Base-by-base conservation (phyloP, 345 rosid species). In the Eucalyptus tenuipes region DNA sequence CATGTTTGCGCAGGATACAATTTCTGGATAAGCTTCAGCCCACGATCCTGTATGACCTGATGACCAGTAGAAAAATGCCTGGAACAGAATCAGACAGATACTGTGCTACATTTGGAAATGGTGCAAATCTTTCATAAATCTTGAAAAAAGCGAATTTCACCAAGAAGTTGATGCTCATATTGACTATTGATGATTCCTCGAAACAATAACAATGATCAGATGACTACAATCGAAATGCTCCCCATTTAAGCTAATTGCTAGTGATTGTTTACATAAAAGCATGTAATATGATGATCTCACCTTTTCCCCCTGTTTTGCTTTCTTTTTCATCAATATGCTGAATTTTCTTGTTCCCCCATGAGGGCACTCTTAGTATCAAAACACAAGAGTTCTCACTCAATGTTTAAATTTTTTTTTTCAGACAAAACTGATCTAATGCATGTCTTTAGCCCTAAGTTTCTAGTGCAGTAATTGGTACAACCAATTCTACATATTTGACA, bases 11-110 rank as follows among this genome's bases (percentile, higher is more conserved):
- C 98, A 96, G 66, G 97, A 88, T 85, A 96, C 94, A 20, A 96
- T 94, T 27, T 97, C 98, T 5, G 98, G 98, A 85, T 95, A 94
- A 13, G 99, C 97, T 90, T 88, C 93, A 84, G 96, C 98, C 99
- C 99, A 96, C 40, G 99, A 97, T 88, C 97, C 97, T 71, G 99
- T 93, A 90, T 97, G 99, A 55, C 89, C 94, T 94, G 92, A 87
- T 88, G 33, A 49, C 29, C 48, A 40, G 14, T 85, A 55, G n/a
- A 85, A 61, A 82, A 18, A 42, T 64, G 48, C 40, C 29, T 14
- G 16, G 8, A 88, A n/a, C 31, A 79, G 86, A 68, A 68, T 75
- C 15, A 75, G 84, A 40, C 8, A 42, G 47, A 75, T 75, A 22
- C 47, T 11, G 47, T 20, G 84, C 47, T 20, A 75, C 84, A 18